A percentile compares a stretch with the other conserved stretches of the same genome.
These are phyloP conservation scores for Inonotus obliquus DNA, from an alignment of 1,284 basidiomycete species.

Conservation along the genomic window DNA sequence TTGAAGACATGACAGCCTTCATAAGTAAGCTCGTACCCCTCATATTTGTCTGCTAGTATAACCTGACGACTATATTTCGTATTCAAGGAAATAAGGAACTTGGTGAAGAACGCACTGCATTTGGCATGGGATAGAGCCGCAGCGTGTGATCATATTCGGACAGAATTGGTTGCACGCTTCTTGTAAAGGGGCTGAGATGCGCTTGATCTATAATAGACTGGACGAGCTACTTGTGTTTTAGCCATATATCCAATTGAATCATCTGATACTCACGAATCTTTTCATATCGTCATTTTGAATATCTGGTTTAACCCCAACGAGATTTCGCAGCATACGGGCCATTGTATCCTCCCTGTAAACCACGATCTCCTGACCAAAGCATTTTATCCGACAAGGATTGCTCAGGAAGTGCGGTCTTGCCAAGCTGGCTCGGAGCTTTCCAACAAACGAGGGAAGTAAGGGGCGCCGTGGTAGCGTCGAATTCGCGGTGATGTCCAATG, in stretches of 20 bases:
- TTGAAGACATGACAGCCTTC: constrained; percentile 99
- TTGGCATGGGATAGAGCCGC: constrained; percentile 92
- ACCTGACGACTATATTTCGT: constrained; percentile 40
- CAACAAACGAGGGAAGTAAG: constrained; percentile 69
- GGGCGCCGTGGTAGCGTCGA: constrained; percentile 76
- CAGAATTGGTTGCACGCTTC: constrained; percentile 81
- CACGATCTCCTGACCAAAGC: constrained; percentile 95
- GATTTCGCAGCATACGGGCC: constrained; percentile 90
- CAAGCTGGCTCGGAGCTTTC: constrained; percentile 64
- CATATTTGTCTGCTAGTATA: constrained; percentile 95
- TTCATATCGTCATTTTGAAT: constrained; percentile 75
- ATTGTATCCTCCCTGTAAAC: constrained; percentile 92
- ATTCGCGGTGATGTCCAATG: constrained; percentile 80
- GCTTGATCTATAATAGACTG: constrained; percentile 91
- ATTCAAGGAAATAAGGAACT: neutral
- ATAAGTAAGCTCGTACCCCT: constrained; percentile 94
- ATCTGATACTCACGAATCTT: constrained; percentile 57
- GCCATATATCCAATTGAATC: neutral
- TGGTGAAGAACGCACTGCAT: constrained; percentile 55
- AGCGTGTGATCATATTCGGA: constrained; percentile 93
- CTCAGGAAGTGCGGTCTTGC: constrained; percentile 80
- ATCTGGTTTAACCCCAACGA: constrained; percentile 80
- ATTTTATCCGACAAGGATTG: constrained; percentile 93
- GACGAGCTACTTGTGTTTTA: constrained; percentile 59
- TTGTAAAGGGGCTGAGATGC: constrained; percentile 84